Conservation (phyloP, 768 basidiomycete species). For the Lactarius psammicola region DNA sequence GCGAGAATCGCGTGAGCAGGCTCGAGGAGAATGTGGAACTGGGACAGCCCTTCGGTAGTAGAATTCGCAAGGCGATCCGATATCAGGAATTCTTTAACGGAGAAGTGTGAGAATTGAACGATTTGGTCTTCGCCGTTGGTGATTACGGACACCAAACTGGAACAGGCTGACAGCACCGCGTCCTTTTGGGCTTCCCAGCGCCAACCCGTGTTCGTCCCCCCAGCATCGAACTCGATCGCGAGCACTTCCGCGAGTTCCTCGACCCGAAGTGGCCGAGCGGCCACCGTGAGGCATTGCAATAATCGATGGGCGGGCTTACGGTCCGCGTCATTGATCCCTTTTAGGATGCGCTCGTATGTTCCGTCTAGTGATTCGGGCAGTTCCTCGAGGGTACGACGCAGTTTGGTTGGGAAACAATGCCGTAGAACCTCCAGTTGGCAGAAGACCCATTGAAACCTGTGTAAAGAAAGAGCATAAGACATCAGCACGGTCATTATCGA, state of each 20-base stretch:
- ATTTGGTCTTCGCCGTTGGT: neutral
- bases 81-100: neutral
- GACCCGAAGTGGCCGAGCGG: neutral
- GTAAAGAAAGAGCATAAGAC: neutral
- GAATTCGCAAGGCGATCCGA: neutral
- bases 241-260: neutral
- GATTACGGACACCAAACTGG: neutral
- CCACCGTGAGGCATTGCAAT: neutral
- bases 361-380: neutral
- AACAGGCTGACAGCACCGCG: neutral
- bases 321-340: neutral
- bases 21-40: neutral
- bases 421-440: neutral
- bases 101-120: neutral
- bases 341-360: constrained; percentile 1
- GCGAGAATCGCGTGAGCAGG: neutral
- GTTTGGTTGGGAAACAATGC: neutral
- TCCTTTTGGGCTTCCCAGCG: neutral
- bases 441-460: neutral
- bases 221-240: neutral
- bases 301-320: neutral
- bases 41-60: neutral
- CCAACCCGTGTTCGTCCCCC: neutral
- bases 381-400: neutral
- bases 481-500: neutral